Conservation (phyloP, 169 alveolate species). For the Cardiosporidium cionae region DNA sequence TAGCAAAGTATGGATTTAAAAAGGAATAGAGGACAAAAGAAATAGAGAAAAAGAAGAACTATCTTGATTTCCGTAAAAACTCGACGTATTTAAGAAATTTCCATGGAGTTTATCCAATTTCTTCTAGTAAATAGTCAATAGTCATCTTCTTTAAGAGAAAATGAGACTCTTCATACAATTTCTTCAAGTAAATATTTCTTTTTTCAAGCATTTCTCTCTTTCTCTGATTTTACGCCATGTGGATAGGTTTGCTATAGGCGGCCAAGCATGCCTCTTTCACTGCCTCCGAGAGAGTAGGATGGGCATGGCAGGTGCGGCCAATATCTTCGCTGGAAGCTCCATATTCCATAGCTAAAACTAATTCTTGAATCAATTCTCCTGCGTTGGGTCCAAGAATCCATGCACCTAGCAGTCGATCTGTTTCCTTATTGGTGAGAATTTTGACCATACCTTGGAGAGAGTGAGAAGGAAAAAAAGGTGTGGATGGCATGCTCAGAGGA, state of each 20-base stretch:
- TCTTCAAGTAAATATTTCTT: no score
- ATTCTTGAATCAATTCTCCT: conserved; percentile 88
- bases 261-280: conserved; percentile 89
- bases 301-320: conserved; percentile 92
- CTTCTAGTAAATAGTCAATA: no score
- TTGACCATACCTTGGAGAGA: conserved; percentile 20
- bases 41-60: no score
- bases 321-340: conserved; percentile 92
- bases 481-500: not conserved
- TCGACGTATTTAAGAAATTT: no score
- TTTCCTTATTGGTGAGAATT: conserved; percentile 69
- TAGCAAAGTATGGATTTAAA: no score
- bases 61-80: no score
- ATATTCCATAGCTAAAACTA: conserved; percentile 83
- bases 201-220: no score
- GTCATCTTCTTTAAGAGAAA: no score
- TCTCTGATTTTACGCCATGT: conserved; percentile 44
- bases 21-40: no score
- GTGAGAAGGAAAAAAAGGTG: not conserved
- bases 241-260: conserved; percentile 85
- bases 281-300: conserved; percentile 97
- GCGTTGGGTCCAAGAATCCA: conserved; percentile 94
- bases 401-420: conserved; percentile 91
- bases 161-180: no score
- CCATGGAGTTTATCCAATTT: no score